A percentile compares a stretch with the other conserved stretches of the same genome.
Conservation (phyloP, 2,329 filamentous ascomycete genomes). For the Sporothrix inflata region DNA sequence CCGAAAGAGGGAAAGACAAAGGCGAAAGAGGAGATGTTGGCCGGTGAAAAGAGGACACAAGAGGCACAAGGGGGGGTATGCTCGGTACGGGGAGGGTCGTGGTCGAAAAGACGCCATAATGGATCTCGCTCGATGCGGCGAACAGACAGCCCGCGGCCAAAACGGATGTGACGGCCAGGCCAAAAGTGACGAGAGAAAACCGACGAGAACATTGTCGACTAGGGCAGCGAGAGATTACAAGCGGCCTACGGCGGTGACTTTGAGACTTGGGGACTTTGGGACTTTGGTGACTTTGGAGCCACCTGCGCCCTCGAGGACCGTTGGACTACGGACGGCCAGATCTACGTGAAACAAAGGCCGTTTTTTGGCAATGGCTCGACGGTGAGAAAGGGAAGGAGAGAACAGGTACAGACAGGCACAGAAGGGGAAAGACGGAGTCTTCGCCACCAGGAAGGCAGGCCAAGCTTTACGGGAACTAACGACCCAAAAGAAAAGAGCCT, state of each 20-base stretch:
- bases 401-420: not conserved
- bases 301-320: not conserved
- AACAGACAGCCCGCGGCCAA: not conserved
- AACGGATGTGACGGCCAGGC: not conserved
- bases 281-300: no score
- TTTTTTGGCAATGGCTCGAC: not conserved
- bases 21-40: not conserved
- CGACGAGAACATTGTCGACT: not conserved
- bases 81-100: not conserved
- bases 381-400: not conserved
- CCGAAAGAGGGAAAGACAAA: not conserved
- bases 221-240: not conserved
- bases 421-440: not conserved
- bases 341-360: not conserved
- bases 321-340: not conserved
- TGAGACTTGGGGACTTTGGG: no score
- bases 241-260: not conserved
- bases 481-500: conserved; percentile 1
- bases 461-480: conserved; percentile 19
- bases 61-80: not conserved
- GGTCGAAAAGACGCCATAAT: not conserved
- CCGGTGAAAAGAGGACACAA: not conserved
- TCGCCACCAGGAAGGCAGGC: not conserved
- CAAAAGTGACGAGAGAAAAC: no score
- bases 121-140: not conserved